phyloP scores from a whole-genome alignment of 768 basidiomycete species.

The Suillus clintonianus region DNA sequence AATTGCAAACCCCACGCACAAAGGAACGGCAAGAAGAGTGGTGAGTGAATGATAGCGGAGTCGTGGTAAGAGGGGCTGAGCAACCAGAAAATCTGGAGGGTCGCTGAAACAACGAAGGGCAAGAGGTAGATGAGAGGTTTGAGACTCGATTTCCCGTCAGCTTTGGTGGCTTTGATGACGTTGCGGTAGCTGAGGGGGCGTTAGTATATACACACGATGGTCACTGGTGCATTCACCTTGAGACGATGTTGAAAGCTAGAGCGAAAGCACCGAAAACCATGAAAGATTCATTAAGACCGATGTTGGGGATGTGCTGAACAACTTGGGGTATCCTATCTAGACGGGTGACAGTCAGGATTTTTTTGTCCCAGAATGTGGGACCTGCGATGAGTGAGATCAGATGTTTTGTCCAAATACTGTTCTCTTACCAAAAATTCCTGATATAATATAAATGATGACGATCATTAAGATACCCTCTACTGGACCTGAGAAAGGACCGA shows the following conservation, averaged over 20 bases:
- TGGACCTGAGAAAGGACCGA: slow-evolving; percentile 92
- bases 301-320: slow-evolving; percentile 53
- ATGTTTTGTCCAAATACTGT: neutral
- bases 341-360: slow-evolving; percentile 58
- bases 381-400: slow-evolving; percentile 43
- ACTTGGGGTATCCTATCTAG: slow-evolving; percentile 54
- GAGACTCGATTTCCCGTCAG: slow-evolving; percentile 41
- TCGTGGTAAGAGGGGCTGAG: slow-evolving; percentile 60
- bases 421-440: slow-evolving; percentile 69
- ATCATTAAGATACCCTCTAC: slow-evolving; percentile 96
- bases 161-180: slow-evolving; percentile 63
- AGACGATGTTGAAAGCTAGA: slow-evolving; percentile 78
- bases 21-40: slow-evolving; percentile 83
- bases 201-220: slow-evolving; percentile 6
- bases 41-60: slow-evolving; percentile 72
- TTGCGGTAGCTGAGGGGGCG: slow-evolving; percentile 63
- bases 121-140: slow-evolving; percentile 73
- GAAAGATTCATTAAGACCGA: slow-evolving; percentile 84
- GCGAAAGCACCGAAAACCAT: slow-evolving; percentile 77
- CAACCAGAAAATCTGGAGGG: slow-evolving; percentile 83
- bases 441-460: slow-evolving; percentile 70
- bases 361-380: slow-evolving; percentile 78
- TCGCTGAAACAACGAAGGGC: slow-evolving; percentile 73
- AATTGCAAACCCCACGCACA: slow-evolving; percentile 93
- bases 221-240: slow-evolving; percentile 44